Evolutionary conservation across 2,329 filamentous ascomycete species (phyloP), one percentile per base, ranked within the genome.

Genomic region (Pestalotiopsis sp.): DNA sequence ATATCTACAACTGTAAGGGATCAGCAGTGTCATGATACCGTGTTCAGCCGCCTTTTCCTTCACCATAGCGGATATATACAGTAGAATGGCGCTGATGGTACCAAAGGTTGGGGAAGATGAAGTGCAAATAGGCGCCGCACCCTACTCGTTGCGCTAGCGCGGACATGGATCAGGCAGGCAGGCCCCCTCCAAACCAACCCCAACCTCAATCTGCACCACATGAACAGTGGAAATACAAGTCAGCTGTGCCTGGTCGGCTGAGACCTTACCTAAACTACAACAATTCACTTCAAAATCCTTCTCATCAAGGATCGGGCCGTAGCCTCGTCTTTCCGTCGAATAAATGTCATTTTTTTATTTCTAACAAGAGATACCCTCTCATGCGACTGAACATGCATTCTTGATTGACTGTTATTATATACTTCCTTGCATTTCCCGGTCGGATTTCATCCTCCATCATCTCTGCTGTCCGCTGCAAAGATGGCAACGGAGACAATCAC

Each of bases 401-500:
- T 35, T 35, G 30, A 35, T 35, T 52, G 17, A 52, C 14, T 52
- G 17, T 52, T n/a, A 14, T 52, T n/a, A 14, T 7, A 9, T n/a
- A 22, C 20, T 17, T 52, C 20, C 22, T n/a, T 52, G 20, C 20
- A 52, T 52, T 20, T 17, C 20, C 44, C 1, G 17, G 6, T 4
- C 20, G 22, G 44, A n/a, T n/a, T 17, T 5, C 10, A 52, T n/a
- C 26, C 2, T 35, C 6, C 30, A 35, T 35, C 30, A 35, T 35
- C 7, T 35, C 30, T 35, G 39, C 48, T 57, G n/a, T 63, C 13
- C 5, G 26, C 17, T 20, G 4, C 6, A 11, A 58, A 64, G 17
- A 66, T 44, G 52, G 20, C 38, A 62, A 60, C 62, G 4, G 13
- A 55, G 11, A 14, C 52, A 22, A n/a, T n/a, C 67, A 65, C 59